These are phyloP conservation scores for Septoria linicola DNA, from an alignment of 2,329 filamentous ascomycete species.

Conservation along the genomic window DNA sequence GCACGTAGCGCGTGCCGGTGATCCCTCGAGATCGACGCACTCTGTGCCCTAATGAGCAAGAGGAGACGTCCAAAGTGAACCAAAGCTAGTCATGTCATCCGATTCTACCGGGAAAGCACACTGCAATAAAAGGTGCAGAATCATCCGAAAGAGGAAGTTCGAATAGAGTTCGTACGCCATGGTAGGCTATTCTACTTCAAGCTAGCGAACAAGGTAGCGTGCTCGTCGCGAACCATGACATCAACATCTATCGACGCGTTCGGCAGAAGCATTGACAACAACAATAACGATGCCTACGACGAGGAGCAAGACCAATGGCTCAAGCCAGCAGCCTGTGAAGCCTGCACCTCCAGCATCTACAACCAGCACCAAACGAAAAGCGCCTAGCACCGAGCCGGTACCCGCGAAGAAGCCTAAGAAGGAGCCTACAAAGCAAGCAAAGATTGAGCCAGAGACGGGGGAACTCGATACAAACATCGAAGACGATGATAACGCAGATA, in stretches of 20 bases:
- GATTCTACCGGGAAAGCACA: too few relatives aligned
- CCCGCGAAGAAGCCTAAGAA: slow-evolving; percentile 19
- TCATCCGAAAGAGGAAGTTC: too few relatives aligned
- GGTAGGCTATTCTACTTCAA: too few relatives aligned
- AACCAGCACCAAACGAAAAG: slow-evolving; percentile 15
- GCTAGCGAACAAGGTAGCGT: too few relatives aligned
- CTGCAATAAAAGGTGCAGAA: too few relatives aligned
- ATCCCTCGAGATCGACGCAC: too few relatives aligned
- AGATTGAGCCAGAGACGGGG: slow-evolving; percentile 10
- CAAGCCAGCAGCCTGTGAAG: background rate
- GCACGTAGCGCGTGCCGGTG: too few relatives aligned
- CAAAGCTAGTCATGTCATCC: too few relatives aligned
- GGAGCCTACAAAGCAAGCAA: slow-evolving; percentile 6
- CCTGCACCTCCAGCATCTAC: background rate
- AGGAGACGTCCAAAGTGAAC: too few relatives aligned
- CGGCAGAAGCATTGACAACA: background rate
- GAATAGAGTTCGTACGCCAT: too few relatives aligned
- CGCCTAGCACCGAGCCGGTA: background rate
- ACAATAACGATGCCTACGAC: background rate
- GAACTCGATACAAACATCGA: background rate
- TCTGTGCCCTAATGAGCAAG: too few relatives aligned
- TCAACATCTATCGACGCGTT: background rate
- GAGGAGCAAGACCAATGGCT: background rate
- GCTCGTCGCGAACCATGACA: background rate
- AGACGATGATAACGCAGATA: background rate